Base-by-base conservation (phyloP, 1,284 basidiomycete species). In the Ustilago trichophora region DNA sequence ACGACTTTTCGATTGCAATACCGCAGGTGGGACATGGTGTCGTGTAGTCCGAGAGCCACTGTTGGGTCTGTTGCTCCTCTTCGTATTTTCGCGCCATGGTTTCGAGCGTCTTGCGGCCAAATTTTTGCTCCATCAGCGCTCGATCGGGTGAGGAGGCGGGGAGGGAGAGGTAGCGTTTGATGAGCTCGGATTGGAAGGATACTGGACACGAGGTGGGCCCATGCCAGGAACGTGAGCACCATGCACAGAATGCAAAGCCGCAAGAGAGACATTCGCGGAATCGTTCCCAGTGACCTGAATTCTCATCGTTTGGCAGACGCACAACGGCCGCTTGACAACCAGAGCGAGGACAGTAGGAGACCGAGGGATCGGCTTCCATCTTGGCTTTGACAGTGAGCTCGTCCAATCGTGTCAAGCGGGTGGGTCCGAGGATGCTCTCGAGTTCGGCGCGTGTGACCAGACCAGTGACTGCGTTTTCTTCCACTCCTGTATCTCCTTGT, bases 191-290 rank as follows among this genome's bases (percentile, higher is more conserved):
- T 24, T 60, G 49, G 44, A 64, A 67, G 6, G 59, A 57, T 3
- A 62, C 40, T 12, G 65, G 49, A 18, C 65, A 69, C 0, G 56
- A 48, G 15, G 53, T 58, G 15, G 56, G 45, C 4, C 62, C 71
- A 34, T 68, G 66, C 71, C 71, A 73, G 6, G 62, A 58, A 10
- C 63, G 66, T 8, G 51, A 58, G 36, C 71, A 73, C 66, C 65
- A 73, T 0, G 66, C 57, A 27, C 71, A 73, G 31, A 73, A 73
- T 12, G 58, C 54, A 18, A 66, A 60, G 8, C 66, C 62, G 44
- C 71, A 73, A 15, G 44, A 48, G 9, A 52, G 54, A 26, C 71
- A 73, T 36, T 69, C 57, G 5, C 71, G 66, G 32, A 73, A 63
- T 8, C 66, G 53, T 32, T 73, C 71, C 57, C 66, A 63, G 33